These are phyloP conservation scores for Paramecium sexaurelia DNA, from an alignment of 73 alveolate species.

Conservation along the genomic window DNA sequence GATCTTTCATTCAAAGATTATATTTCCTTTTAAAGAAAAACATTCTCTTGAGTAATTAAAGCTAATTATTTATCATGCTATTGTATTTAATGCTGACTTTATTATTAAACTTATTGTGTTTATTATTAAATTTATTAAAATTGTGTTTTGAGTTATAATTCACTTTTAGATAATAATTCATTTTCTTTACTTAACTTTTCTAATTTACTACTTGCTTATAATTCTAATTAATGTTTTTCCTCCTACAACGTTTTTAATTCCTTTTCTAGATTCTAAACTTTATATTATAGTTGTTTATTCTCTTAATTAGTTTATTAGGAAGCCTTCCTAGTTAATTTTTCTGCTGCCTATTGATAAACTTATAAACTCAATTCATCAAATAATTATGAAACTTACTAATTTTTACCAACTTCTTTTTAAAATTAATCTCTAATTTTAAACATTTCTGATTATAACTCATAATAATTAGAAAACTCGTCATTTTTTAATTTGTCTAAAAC, in stretches of 20 bases:
- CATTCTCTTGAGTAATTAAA: slow-evolving; percentile 40
- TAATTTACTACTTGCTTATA: not conserved
- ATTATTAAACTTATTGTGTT: not conserved
- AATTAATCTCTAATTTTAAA: slow-evolving; percentile 61
- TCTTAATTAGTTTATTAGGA: not conserved
- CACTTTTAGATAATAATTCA: not conserved
- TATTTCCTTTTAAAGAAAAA: slow-evolving; percentile 44
- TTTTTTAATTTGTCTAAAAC: slow-evolving; percentile 53
- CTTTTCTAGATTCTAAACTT: slow-evolving; percentile 24
- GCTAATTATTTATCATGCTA: slow-evolving; percentile 63
- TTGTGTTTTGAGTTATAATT: not conserved
- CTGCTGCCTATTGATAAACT: slow-evolving; percentile 54
- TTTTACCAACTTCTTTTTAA: slow-evolving; percentile 51
- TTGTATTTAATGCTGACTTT: not conserved
- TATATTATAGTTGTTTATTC: slow-evolving; percentile 39
- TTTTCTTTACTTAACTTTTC: slow-evolving; percentile 8
- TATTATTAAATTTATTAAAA: not conserved
- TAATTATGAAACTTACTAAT: slow-evolving; percentile 9
- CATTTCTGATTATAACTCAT: slow-evolving; percentile 58
- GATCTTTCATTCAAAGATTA: not conserved
- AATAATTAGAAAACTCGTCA: slow-evolving; percentile 62
- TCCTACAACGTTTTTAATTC: slow-evolving; percentile 13
- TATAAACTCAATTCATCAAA: slow-evolving; percentile 59
- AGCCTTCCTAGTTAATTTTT: slow-evolving; percentile 42
- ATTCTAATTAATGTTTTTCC: slow-evolving; percentile 3